Conservation (phyloP, 2,329 filamentous ascomycete genomes). For the Mariannaea elegans region DNA sequence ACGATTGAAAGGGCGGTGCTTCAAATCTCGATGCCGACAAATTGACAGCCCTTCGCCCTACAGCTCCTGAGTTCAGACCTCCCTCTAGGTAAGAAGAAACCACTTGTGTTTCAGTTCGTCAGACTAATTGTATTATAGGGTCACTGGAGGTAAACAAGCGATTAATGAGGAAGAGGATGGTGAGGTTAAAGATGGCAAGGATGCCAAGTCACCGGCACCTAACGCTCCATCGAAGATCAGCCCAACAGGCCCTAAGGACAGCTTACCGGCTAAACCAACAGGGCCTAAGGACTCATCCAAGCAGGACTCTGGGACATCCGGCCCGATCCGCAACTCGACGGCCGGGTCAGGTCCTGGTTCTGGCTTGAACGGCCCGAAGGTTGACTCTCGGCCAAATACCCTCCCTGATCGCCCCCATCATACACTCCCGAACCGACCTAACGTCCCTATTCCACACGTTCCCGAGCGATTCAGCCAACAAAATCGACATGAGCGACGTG, state of each 20-base stretch:
- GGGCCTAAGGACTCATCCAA: conserved; percentile 40
- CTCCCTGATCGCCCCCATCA: conserved; percentile 49
- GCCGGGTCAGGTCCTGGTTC: conserved; percentile 29
- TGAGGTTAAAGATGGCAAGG: conserved; percentile 71
- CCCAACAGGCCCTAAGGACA: conserved; percentile 42
- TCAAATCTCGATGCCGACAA: conserved; percentile 43
- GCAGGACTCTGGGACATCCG: conserved; percentile 34
- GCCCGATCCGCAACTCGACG: conserved; percentile 38
- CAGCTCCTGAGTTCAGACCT: conserved; percentile 73
- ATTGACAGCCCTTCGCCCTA: conserved; percentile 61
- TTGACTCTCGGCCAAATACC: conserved; percentile 45
- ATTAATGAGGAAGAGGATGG: conserved; percentile 72
- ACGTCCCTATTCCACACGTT: conserved; percentile 62
- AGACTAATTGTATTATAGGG: conserved; percentile 24
- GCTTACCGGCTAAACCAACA: conserved; percentile 45
- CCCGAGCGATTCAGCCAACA: conserved; percentile 56
- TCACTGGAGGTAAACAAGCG: conserved; percentile 29
- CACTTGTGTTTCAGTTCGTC: neutral
- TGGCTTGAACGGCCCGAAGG: conserved; percentile 33
- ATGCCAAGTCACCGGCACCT: conserved; percentile 30
- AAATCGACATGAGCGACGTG: conserved; percentile 52
- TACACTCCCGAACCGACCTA: conserved; percentile 65
- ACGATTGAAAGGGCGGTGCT: conserved; percentile 40
- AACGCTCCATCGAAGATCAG: conserved; percentile 20
- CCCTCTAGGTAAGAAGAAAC: conserved; percentile 48